Evolutionary conservation across 140 eudicot species (phyloP), one percentile per base, ranked within the genome.

Genomic region (Senecio squalidus): DNA sequence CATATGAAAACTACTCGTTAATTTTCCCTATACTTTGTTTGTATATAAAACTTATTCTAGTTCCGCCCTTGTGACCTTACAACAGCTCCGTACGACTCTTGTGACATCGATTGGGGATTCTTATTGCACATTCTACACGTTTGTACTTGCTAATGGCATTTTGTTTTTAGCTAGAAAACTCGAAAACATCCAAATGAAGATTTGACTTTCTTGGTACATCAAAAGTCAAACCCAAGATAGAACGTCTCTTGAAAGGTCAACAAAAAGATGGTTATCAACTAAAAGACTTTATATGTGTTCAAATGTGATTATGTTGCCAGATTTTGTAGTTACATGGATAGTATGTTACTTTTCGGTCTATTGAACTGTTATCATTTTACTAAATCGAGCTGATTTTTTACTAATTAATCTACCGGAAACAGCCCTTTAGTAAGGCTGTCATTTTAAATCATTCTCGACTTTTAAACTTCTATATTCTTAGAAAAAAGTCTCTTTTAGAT

Each of bases 221-320:
- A 58, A 9, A 58, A 58, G 65, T 58, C 65, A 39, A 58, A 39
- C 24, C 36, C 51, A 58, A 22, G 5, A 21, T 13, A 1, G 34
- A 57, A 57, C 48, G 48, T 57, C 29, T 57, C 63, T 33, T 10
- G 29, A 34, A 18, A 31, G 46, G 20, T 56, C 20, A 56, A 56
- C 48, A 20, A 10, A 57, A 38, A 58, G 24, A 39, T 58, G 65
- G 65, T 58, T 39, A 58, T 58, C 65, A 58, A 58, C 15, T 58
- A n/a, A 14, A 25, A 6, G 24, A 58, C 65, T 33, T 29, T 23
- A 0, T 62, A 47, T 6, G 25, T 15, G 17, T 18, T 45, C n/a
- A 21, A 5, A 28, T 16, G 23, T 27, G 40, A 23, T 39, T 26
- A 26, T 60, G 55, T 40, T 43, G 53, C n/a, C 27, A 27, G 5